Conservation (phyloP, 2,329 filamentous ascomycete genomes). For the Aureobasidium sp. region DNA sequence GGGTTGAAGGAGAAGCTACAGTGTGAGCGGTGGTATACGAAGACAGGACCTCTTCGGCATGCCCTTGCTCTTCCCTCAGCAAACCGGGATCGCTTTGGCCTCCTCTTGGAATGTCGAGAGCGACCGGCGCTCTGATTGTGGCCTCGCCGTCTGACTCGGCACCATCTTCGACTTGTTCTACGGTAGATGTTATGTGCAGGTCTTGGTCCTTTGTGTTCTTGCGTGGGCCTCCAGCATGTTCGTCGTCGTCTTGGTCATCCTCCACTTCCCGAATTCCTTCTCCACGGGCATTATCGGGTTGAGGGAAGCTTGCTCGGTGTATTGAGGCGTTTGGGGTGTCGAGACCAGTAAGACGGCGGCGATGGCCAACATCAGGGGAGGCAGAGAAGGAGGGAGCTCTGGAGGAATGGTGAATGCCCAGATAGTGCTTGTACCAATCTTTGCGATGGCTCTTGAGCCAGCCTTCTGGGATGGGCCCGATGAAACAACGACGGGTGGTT, state of each 20-base stretch:
- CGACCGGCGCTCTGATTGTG: slow-evolving; percentile 21
- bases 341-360: slow-evolving; percentile 33
- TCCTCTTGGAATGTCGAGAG: slow-evolving; percentile 24
- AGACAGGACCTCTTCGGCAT: slow-evolving; percentile 14
- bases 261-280: slow-evolving; percentile 9
- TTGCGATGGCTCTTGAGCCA: slow-evolving; percentile 56
- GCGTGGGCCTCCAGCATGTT: background rate
- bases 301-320: slow-evolving; percentile 33
- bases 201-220: background rate
- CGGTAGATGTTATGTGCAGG: background rate
- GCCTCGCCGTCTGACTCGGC: slow-evolving; percentile 17
- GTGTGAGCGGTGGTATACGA: slow-evolving; percentile 11
- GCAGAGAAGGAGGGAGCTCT: slow-evolving; percentile 44
- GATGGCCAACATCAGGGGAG: slow-evolving; percentile 31
- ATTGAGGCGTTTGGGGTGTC: slow-evolving; percentile 32
- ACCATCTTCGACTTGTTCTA: slow-evolving; percentile 14
- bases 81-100: slow-evolving; percentile 3
- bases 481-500: slow-evolving; percentile 54
- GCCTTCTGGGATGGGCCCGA: slow-evolving; percentile 55
- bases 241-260: slow-evolving; percentile 20
- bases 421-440: slow-evolving; percentile 50
- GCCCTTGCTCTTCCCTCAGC: background rate
- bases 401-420: slow-evolving; percentile 35
- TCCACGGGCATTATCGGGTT: slow-evolving; percentile 26
- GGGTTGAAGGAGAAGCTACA: background rate